Conservation (phyloP, 2,329 filamentous ascomycete species). For the Calonectria pauciramosa region DNA sequence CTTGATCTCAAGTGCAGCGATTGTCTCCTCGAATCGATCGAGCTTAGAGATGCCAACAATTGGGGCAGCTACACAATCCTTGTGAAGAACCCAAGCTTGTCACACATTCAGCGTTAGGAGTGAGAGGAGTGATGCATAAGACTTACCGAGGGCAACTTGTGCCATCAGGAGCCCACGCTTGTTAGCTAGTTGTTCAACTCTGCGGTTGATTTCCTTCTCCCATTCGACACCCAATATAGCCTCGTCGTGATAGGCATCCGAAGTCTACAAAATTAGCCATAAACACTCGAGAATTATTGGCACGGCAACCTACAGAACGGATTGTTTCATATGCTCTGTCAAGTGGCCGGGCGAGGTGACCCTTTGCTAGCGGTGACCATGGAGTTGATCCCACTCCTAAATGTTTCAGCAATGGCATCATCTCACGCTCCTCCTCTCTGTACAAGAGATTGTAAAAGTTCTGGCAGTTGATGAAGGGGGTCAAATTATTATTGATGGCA, state of each 20-base stretch:
- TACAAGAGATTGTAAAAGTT: slow-evolving; percentile 68
- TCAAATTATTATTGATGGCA: slow-evolving; percentile 65
- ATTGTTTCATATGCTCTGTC: background rate
- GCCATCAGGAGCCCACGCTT: background rate
- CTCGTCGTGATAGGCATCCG: slow-evolving; percentile 9
- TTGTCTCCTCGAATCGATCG: slow-evolving; percentile 4
- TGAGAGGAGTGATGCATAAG: no score
- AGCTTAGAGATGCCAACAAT: slow-evolving; percentile 12
- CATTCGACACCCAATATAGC: slow-evolving; percentile 12
- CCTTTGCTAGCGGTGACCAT: slow-evolving; percentile 1
- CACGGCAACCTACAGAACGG: background rate
- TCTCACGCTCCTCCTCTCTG: slow-evolving; percentile 68
- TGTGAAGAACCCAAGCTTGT: slow-evolving; percentile 19
- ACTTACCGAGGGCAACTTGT: background rate
- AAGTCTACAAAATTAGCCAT: background rate
- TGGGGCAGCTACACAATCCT: slow-evolving; percentile 5
- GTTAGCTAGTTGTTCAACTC: background rate
- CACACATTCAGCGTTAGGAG: no score
- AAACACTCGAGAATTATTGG: no score
- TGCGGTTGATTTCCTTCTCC: slow-evolving; percentile 3
- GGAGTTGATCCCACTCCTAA: slow-evolving; percentile 3
- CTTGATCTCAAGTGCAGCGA: background rate
- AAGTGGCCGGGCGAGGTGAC: background rate
- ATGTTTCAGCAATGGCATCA: slow-evolving; percentile 42
- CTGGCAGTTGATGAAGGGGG: slow-evolving; percentile 70